Base-by-base conservation (phyloP, 169 alveolate genomes). In the Plasmodium inui region DNA sequence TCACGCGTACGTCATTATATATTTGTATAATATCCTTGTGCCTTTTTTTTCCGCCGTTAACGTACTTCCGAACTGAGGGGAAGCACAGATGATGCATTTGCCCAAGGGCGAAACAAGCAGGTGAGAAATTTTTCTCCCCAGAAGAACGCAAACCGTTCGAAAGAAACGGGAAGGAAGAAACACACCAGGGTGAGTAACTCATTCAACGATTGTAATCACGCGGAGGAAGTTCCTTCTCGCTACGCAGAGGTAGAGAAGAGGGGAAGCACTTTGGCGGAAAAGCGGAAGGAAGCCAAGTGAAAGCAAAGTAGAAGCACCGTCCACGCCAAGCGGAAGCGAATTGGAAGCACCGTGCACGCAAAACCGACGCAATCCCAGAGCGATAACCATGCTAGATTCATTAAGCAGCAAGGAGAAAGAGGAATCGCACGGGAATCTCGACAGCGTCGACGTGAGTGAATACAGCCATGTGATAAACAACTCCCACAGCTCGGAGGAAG, bases 371-470 rank as follows among this genome's bases (percentile, higher is more conserved):
- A 67, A 67, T 3, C 44, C 44, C 44, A 37, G 44, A 57, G 44
- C 19, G 22, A 10, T 76, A 81, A 67, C 26, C 30, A 86, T 86
- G 93, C 22, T 53, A 74, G 70, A 78, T 50, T 55, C 93, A 73
- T 10, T 26, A 44, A 34, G 44, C n/a, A 57, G 39, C 30, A 74
- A 86, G 34, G 93, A 86, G 81, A 28, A 74, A 22, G 19, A 74
- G 44, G 85, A 86, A 78, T 39, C 61, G 46, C 7, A 50, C 81
- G 44, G 28, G 28, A 55, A 76, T 28, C 44, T 34, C 22, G 80
- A 86, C 61, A 86, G 71, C 70, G 70, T 86, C 67, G 85, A 86
- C 80, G 81, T 86, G 55, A 86, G 85, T 76, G 93, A 86, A 86
- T 86, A 76, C 85, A 86, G 37, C 28, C 12, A 86, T 86, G 80